Percentiles rank a stretch among this genome's conserved stretches.
These are phyloP conservation scores for Eucalyptus globulus DNA, from an alignment of 345 rosid genomes.

Conservation along the genomic window DNA sequence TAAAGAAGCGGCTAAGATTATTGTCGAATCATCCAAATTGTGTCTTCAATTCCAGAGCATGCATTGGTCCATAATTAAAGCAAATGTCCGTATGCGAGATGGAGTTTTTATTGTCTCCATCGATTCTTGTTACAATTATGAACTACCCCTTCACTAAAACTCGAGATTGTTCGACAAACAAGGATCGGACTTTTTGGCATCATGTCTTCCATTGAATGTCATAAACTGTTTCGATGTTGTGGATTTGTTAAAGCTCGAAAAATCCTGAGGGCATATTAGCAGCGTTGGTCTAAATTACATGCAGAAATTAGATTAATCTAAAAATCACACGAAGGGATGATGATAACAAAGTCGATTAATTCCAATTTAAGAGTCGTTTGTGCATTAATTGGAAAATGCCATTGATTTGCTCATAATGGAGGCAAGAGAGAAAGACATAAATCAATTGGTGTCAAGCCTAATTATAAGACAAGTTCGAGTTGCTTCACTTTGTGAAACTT, in stretches of 20 bases:
- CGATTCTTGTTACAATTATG: neutral
- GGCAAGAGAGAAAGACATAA: neutral
- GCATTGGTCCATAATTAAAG: neutral
- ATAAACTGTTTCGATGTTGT: neutral
- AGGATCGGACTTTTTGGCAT: neutral
- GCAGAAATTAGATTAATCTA: neutral
- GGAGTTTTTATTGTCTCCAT: neutral
- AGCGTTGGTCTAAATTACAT: neutral
- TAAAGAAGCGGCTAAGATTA: neutral
- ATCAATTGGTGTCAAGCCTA: neutral
- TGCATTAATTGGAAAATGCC: neutral
- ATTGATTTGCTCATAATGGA: neutral
- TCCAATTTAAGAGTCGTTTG: neutral
- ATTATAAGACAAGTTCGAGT: neutral
- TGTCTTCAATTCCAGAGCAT: neutral
- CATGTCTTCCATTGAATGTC: neutral
- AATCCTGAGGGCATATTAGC: neutral
- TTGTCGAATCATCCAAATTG: neutral
- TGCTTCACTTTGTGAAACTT: neutral
- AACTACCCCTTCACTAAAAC: neutral
- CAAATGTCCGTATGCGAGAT: neutral
- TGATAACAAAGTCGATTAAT: neutral
- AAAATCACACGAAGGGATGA: neutral
- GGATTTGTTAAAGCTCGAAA: neutral
- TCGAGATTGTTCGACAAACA: neutral